phyloP scores from a whole-genome alignment of 1,284 basidiomycete species.

The Ustilago vetiveriae region DNA sequence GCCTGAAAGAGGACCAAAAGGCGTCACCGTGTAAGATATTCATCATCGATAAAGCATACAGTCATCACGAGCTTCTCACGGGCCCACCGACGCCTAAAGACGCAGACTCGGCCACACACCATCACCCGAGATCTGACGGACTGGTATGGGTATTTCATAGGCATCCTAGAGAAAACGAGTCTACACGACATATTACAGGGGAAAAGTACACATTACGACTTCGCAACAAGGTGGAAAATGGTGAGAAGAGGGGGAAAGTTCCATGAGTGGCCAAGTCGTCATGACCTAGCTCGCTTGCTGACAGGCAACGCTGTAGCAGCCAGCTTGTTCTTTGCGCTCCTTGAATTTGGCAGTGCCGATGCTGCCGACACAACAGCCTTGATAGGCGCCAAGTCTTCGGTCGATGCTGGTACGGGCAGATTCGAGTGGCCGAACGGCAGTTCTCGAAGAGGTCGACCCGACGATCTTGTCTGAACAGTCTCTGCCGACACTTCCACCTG shows the following conservation, averaged over 20 bases:
- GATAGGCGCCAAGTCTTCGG: conserved; percentile 9
- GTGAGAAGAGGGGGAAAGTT: background rate
- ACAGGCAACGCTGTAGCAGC: conserved; percentile 23
- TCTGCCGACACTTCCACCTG: background rate
- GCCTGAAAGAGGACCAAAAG: too few relatives aligned
- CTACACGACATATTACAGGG: background rate
- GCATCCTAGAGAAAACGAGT: background rate
- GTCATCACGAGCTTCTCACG: too few relatives aligned
- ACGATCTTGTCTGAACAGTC: background rate
- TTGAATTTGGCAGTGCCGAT: conserved; percentile 12
- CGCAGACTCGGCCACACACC: too few relatives aligned
- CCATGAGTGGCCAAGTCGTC: background rate
- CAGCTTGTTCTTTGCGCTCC: conserved; percentile 40
- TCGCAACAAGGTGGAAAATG: too few relatives aligned
- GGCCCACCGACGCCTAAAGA: too few relatives aligned
- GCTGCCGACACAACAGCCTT: conserved; percentile 10
- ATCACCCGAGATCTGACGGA: too few relatives aligned
- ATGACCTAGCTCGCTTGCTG: conserved; percentile 39
- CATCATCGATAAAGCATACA: too few relatives aligned
- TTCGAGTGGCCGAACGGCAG: conserved; percentile 32
- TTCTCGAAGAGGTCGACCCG: conserved; percentile 22
- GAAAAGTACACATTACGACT: too few relatives aligned
- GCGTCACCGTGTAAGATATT: too few relatives aligned
- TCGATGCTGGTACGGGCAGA: conserved; percentile 18
- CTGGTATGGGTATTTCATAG: background rate